phyloP scores from a whole-genome alignment of 208 protist species.

The Trypanosoma platydactyli region DNA sequence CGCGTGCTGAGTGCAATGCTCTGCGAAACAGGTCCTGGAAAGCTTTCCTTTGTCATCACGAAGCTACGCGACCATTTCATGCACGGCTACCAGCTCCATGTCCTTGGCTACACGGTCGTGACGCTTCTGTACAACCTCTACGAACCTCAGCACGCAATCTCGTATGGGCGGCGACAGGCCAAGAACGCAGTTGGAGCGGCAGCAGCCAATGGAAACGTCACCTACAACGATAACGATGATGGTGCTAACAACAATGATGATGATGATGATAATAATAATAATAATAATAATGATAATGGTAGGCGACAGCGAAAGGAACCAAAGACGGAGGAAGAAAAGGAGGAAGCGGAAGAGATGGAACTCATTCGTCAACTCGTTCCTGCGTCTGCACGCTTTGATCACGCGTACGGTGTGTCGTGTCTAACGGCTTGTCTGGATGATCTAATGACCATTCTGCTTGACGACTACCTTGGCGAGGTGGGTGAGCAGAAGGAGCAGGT shows the following conservation, averaged over 20 bases:
- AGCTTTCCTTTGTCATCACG: constrained; percentile 77
- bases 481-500: constrained; percentile 88
- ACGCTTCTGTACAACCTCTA: constrained; percentile 88
- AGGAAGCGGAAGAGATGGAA: constrained; percentile 35
- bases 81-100: constrained; percentile 92
- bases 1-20: constrained; percentile 81
- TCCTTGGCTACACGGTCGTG: constrained; percentile 91
- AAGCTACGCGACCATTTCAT: constrained; percentile 88
- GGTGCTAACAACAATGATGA: constrained; percentile 2
- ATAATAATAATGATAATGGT: background rate
- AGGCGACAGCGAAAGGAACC: background rate
- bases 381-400: constrained; percentile 46
- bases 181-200: background rate
- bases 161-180: background rate
- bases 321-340: constrained; percentile 10
- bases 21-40: constrained; percentile 78
- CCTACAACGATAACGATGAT: background rate
- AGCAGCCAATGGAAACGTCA: background rate
- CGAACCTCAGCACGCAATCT: constrained; percentile 66
- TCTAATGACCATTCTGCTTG: constrained; percentile 82
- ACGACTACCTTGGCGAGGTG: constrained; percentile 91
- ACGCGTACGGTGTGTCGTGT: constrained; percentile 65
- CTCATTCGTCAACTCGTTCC: constrained; percentile 48
- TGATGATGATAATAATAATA: background rate
- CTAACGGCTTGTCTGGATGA: constrained; percentile 71